Evolutionary conservation across 129 eudicot genomes (phyloP), one percentile per base, ranked within the genome.

Genomic region (Escallonia herrerae): DNA sequence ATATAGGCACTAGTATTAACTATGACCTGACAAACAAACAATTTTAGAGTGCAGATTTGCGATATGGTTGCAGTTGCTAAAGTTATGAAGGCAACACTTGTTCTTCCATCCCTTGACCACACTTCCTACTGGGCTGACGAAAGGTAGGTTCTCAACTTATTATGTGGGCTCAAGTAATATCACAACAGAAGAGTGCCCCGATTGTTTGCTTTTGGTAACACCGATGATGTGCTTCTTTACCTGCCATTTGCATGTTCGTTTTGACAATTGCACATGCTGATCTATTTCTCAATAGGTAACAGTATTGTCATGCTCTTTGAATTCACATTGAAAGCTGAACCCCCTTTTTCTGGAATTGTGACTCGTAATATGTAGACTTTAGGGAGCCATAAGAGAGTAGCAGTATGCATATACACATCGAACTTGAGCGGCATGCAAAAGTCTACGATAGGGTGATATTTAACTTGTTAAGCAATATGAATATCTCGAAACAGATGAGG

Each of bases 21-120:
- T 72, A 37, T 77, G 57, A 61, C 83, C 90, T 83, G 81, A 88
- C 79, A 70, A 67, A 78, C 67, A 58, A 53, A 76, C 74, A 68
- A 69, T 71, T 83, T 77, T 86, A 77, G 84, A 84, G 77, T 89
- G 90, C 97, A 94, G 99, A 94, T 94, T 10, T 94, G 99, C 78
- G 99, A 94, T 77, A 89, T 94, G 97, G 99, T 94, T 65, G 97
- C 97, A 57, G 87, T 89, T 80, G 99, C 97, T 62, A 94, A 94
- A 76, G 84, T 89, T 48, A 66, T 84, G 88, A 89, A 94, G 83
- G 97, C 99, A 8, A 94, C 99, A 0, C 91, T 94, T 70, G 93
- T 94, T 64, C 93, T 89, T 75, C 99, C 99, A 39, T 89, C 97
- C 61, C 97, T 94, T 52, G 97, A 94, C 82, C 99, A 89, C 68